A percentile compares a stretch with the other conserved stretches of the same genome.
Conservation (phyloP, 2,329 filamentous ascomycete genomes). For the Ascomycota sp. region DNA sequence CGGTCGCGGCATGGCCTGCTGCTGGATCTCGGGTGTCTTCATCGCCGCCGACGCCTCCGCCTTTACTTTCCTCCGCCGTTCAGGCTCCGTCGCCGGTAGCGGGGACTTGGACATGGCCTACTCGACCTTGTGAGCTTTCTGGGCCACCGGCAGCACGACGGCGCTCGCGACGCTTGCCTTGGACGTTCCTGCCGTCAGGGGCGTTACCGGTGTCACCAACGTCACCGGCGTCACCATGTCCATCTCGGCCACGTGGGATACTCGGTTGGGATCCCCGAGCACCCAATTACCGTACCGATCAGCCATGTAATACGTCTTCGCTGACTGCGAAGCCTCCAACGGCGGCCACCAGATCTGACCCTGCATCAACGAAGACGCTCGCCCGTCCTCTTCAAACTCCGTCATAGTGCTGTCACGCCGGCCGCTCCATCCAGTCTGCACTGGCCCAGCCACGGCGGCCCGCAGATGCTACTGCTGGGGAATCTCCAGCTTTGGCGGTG, state of each 20-base stretch:
- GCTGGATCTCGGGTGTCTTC: not conserved
- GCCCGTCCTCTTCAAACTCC: constrained; percentile 31
- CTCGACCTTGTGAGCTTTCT: constrained; percentile 1
- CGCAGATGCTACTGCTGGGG: constrained; percentile 1
- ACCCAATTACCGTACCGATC: constrained; percentile 35
- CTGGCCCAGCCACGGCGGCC: not conserved
- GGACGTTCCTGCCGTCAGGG: constrained; percentile 3
- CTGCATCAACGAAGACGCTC: constrained; percentile 14
- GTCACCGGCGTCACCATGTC: constrained; percentile 4
- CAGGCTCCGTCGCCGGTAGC: not conserved
- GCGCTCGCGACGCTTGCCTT: constrained; percentile 2
- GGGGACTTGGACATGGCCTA: not conserved
- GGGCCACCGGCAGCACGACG: not conserved
- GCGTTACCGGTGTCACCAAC: too few species aligned
- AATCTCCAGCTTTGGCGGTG: constrained; percentile 11
- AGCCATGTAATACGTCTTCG: constrained; percentile 26
- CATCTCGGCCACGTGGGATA: constrained; percentile 9
- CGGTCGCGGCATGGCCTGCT: constrained; percentile 4
- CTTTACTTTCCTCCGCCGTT: too few species aligned
- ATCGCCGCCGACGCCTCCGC: not conserved
- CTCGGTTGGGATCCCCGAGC: constrained; percentile 17
- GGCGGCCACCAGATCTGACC: constrained; percentile 31
- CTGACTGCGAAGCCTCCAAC: constrained; percentile 21
- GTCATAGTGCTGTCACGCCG: constrained; percentile 24
- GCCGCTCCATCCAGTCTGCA: not conserved